phyloP scores from a whole-genome alignment of 805 yeast genomes.

The Osmozyma mogii region DNA sequence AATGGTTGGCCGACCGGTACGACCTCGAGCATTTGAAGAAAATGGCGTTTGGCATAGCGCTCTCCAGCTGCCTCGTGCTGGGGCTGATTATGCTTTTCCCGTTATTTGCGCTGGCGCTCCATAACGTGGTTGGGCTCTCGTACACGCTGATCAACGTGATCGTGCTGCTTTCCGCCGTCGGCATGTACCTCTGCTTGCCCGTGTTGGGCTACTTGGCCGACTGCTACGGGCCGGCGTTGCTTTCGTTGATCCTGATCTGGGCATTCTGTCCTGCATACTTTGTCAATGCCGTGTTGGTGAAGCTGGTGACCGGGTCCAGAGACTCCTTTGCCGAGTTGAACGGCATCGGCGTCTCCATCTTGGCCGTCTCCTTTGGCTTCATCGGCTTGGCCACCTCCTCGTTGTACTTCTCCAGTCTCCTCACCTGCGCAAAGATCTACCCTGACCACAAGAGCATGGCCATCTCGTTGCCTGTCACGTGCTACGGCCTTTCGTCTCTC shows the following conservation, averaged over 20 bases:
- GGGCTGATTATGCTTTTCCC: conserved; percentile 84
- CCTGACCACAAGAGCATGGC: conserved; percentile 72
- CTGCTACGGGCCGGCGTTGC: conserved; percentile 70
- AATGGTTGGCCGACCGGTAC: conserved; percentile 33
- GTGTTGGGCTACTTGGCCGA: conserved; percentile 76
- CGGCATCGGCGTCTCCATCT: conserved; percentile 32
- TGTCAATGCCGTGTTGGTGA: conserved; percentile 21
- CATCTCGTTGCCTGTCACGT: conserved; percentile 81
- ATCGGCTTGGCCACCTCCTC: conserved; percentile 71
- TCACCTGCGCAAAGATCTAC: conserved; percentile 81
- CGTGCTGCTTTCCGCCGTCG: conserved; percentile 66
- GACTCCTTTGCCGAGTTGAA: conserved; percentile 1
- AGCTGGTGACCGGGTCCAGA: conserved; percentile 3
- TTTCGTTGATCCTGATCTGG: conserved; percentile 53
- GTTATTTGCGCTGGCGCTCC: conserved; percentile 66
- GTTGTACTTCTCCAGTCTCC: conserved; percentile 58
- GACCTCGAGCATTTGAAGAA: conserved; percentile 35
- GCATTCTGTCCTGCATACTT: conserved; percentile 66
- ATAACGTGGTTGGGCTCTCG: conserved; percentile 46
- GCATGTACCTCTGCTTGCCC: conserved; percentile 82
- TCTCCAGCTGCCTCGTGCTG: conserved; percentile 61
- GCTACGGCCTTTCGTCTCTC: conserved; percentile 77
- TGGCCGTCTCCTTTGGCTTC: conserved; percentile 44
- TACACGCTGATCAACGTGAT: conserved; percentile 63
- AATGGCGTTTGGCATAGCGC: conserved; percentile 48